Percentiles rank a stretch among this genome's conserved stretches.
These are phyloP conservation scores for Apiospora saccharicola DNA, from an alignment of 2,329 filamentous ascomycete genomes.

Conservation along the genomic window DNA sequence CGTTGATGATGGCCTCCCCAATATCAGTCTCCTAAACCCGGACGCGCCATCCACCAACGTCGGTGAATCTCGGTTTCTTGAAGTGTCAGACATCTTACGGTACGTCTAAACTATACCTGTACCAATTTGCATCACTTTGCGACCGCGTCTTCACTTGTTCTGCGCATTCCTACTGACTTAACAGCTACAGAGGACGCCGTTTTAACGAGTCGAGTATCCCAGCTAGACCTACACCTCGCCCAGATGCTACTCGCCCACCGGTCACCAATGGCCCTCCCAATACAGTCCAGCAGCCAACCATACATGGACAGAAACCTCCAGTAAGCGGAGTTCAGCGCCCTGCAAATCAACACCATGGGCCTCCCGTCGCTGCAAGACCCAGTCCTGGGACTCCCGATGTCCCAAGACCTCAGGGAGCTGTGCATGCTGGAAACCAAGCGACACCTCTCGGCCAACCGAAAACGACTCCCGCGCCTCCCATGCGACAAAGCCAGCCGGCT, in stretches of 20 bases:
- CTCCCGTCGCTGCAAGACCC: constrained; percentile 14
- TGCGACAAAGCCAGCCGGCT: constrained; percentile 5
- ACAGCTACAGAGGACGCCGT: constrained; percentile 50
- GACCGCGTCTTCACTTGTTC: constrained; percentile 29
- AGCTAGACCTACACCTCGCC: constrained; percentile 52
- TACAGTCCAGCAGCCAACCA: constrained; percentile 32
- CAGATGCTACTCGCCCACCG: constrained; percentile 45
- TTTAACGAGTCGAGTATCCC: constrained; percentile 64
- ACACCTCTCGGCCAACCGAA: background rate
- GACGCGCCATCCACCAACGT: constrained; percentile 62
- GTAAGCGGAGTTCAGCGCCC: constrained; percentile 31
- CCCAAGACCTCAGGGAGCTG: background rate
- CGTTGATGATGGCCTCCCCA: constrained; percentile 68
- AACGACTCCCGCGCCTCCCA: background rate
- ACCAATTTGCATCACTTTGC: constrained; percentile 31
- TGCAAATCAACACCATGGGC: constrained; percentile 19
- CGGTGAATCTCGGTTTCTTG: constrained; percentile 63
- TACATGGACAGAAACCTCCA: constrained; percentile 37
- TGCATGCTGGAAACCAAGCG: background rate
- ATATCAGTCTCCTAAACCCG: constrained; percentile 62
- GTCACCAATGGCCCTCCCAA: constrained; percentile 26
- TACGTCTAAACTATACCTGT: constrained; percentile 50
- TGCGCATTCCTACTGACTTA: constrained; percentile 34
- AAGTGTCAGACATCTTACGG: constrained; percentile 66
- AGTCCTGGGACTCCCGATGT: background rate